phyloP scores from a whole-genome alignment of 1,284 basidiomycete species.

The Austroboletus novae-zelandiae region DNA sequence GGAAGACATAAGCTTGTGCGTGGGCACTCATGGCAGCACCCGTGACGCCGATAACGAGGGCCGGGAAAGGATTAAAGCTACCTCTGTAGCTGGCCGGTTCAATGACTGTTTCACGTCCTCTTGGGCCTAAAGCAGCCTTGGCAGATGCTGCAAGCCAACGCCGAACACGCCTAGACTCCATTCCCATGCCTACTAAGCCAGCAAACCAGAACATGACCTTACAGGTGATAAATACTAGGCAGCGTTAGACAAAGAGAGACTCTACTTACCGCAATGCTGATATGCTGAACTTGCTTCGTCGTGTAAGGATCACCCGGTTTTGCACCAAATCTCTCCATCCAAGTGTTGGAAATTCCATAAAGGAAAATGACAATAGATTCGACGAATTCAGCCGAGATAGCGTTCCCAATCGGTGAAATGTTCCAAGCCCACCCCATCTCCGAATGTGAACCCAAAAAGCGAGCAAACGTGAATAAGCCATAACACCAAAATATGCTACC shows the following conservation, averaged over 20 bases:
- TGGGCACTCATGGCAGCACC: constrained; percentile 97
- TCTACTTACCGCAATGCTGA: constrained; percentile 81
- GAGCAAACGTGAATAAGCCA: constrained; percentile 84
- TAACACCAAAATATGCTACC: constrained; percentile 91
- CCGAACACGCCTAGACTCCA: constrained; percentile 77
- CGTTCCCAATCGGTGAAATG: constrained; percentile 47
- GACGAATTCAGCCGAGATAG: constrained; percentile 80
- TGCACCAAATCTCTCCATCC: constrained; percentile 95
- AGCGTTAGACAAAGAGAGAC: not conserved
- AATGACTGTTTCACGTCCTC: constrained; percentile 38
- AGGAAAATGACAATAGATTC: constrained; percentile 87
- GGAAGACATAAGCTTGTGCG: constrained; percentile 85
- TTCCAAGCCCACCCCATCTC: constrained; percentile 98
- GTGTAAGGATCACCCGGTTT: constrained; percentile 81
- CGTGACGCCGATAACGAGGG: constrained; percentile 89
- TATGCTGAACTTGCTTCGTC: constrained; percentile 94
- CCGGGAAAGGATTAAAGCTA: constrained; percentile 94
- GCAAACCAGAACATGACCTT: constrained; percentile 94
- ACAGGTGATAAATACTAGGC: not conserved
- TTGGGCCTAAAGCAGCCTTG: constrained; percentile 42
- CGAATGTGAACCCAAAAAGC: constrained; percentile 89
- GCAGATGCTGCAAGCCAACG: constrained; percentile 65
- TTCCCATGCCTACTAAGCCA: constrained; percentile 84
- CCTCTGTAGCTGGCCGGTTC: constrained; percentile 74
- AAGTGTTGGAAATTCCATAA: constrained; percentile 91